These are phyloP conservation scores for Plasmodium reichenowi DNA, from an alignment of 169 alveolate genomes.

Conservation along the genomic window DNA sequence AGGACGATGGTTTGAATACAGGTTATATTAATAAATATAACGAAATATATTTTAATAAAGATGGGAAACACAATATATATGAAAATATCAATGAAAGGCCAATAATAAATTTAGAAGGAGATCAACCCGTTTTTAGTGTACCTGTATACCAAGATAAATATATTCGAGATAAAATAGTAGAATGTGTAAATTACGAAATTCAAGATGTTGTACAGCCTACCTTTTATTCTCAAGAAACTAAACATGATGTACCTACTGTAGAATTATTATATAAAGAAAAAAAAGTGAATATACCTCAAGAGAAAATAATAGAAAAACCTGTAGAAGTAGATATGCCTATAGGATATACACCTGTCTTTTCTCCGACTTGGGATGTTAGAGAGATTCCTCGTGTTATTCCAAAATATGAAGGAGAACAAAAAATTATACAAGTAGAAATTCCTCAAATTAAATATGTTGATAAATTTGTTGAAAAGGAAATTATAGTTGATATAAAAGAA, in stretches of 20 bases:
- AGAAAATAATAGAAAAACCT: constrained; percentile 82
- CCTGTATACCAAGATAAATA: constrained; percentile 90
- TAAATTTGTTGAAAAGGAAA: constrained; percentile 89
- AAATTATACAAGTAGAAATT: constrained; percentile 87
- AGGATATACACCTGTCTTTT: constrained; percentile 89
- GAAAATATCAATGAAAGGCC: constrained; percentile 77
- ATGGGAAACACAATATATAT: constrained; percentile 32
- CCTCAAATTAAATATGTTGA: constrained; percentile 89
- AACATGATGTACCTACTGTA: constrained; percentile 89
- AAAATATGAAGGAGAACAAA: constrained; percentile 90
- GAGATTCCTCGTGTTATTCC: constrained; percentile 90
- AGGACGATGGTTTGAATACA: not conserved
- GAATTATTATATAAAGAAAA: constrained; percentile 86
- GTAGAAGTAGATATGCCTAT: constrained; percentile 87
- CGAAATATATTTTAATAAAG: constrained; percentile 9
- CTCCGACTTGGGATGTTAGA: constrained; percentile 90
- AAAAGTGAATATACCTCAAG: constrained; percentile 82
- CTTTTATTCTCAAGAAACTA: constrained; percentile 86
- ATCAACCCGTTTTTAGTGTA: constrained; percentile 88
- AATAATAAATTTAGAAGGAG: constrained; percentile 87
- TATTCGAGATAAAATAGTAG: constrained; percentile 88
- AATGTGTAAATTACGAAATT: constrained; percentile 86
- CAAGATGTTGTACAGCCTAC: constrained; percentile 88
- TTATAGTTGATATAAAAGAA: constrained; percentile 89
- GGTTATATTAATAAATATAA: not conserved